phyloP scores from a whole-genome alignment of 2,329 filamentous ascomycete genomes.

The Juglanconis juglandina region DNA sequence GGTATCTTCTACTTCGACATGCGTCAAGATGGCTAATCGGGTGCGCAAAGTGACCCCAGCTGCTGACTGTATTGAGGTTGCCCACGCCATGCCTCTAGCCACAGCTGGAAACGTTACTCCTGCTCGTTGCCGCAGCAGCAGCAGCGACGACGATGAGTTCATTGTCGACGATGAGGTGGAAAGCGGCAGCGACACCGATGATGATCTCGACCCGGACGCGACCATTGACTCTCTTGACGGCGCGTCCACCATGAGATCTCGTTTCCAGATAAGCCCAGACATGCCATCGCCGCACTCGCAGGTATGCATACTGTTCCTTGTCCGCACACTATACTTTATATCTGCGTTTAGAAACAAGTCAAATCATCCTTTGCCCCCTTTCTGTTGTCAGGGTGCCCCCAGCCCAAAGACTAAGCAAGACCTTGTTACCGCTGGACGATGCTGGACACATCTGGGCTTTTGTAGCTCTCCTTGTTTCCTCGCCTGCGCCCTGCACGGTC shows the following conservation, averaged over 20 bases:
- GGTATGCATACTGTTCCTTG: no score
- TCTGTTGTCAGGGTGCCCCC: no score
- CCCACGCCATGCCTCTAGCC: no score
- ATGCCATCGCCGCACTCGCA: background rate
- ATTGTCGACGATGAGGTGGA: background rate
- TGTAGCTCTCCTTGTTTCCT: no score
- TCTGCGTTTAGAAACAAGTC: no score
- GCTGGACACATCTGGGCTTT: no score
- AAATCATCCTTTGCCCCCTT: no score
- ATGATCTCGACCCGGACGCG: background rate
- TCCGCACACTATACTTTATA: no score
- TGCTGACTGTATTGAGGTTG: background rate
- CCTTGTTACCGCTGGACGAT: no score
- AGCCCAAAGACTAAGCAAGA: no score
- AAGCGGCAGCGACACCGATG: background rate
- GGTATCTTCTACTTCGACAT: background rate
- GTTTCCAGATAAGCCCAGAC: background rate
- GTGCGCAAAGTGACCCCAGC: background rate
- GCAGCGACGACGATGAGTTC: background rate
- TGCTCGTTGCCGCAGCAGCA: background rate
- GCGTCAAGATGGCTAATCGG: background rate
- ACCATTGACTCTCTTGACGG: background rate
- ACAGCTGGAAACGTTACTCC: background rate
- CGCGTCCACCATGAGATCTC: background rate
- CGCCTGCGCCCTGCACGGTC: no score